Evolutionary conservation across 331 rosid species (phyloP).

Genomic region (Spiraea crenata): DNA sequence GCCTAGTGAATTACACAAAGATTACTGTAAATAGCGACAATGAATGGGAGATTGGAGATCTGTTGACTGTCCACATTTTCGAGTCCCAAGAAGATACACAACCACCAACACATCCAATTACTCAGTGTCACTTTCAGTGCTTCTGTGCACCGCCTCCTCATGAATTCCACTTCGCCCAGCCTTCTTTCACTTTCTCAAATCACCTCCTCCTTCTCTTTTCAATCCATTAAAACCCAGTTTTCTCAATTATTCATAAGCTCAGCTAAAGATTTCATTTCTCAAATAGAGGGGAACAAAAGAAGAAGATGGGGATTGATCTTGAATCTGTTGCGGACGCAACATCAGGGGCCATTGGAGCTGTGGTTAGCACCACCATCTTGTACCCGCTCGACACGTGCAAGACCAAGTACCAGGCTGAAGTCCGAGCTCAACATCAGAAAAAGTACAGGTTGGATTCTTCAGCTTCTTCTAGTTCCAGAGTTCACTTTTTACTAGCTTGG

Average conservation of each 20-base stretch:
- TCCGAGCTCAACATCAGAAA: slow-evolving; percentile 58
- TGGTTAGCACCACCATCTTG: slow-evolving; percentile 80
- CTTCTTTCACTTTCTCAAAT: neutral
- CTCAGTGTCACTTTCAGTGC: slow-evolving; percentile 19
- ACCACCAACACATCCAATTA: neutral
- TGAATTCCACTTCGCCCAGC: slow-evolving; percentile 15
- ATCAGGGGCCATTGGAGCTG: slow-evolving; percentile 93
- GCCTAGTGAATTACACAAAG: too few species aligned
- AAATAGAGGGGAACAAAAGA: slow-evolving; percentile 1
- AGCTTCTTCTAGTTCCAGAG: neutral
- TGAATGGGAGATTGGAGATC: neutral
- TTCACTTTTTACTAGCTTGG: neutral
- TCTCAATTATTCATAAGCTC: slow-evolving; percentile 14
- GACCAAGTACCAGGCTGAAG: slow-evolving; percentile 97
- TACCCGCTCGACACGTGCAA: slow-evolving; percentile 98
- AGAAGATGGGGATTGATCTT: slow-evolving; percentile 64
- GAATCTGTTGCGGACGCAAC: slow-evolving; percentile 90
- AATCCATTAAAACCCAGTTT: slow-evolving; percentile 19
- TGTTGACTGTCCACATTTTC: slow-evolving; percentile 16
- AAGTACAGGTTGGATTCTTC: slow-evolving; percentile 64
- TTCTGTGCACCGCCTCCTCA: neutral
- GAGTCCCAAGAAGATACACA: slow-evolving; percentile 32
- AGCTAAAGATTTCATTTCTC: slow-evolving; percentile 7
- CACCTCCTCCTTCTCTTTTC: slow-evolving; percentile 14
- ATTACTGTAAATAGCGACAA: neutral